phyloP scores from a whole-genome alignment of 75 land plant species.

The Pinus albicaulis region DNA sequence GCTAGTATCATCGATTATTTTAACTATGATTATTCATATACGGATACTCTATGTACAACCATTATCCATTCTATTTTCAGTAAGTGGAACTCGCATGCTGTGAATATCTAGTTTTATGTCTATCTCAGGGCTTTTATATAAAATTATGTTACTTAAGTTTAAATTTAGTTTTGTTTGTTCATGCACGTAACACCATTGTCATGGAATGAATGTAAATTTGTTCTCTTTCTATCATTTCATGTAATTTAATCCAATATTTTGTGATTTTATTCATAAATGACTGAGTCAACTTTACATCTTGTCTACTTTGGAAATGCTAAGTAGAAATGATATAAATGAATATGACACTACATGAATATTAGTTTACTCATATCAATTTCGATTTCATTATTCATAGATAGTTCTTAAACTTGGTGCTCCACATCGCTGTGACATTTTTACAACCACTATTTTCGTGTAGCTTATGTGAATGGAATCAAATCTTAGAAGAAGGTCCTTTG shows the following conservation, averaged over 20 bases:
- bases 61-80: slow-evolving; percentile 84
- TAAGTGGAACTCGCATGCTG: slow-evolving; percentile 32
- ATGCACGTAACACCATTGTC: slow-evolving; percentile 89
- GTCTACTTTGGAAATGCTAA: not conserved
- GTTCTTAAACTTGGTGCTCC: not conserved
- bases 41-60: slow-evolving; percentile 84
- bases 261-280: too few species aligned
- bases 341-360: not conserved
- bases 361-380: not conserved
- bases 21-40: slow-evolving; percentile 88
- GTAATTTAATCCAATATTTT: slow-evolving; percentile 36
- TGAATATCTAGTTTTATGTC: not conserved
- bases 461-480: not conserved
- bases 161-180: slow-evolving; percentile 4
- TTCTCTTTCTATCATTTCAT: slow-evolving; percentile 91
- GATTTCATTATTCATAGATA: not conserved
- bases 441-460: not conserved
- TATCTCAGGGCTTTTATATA: not conserved
- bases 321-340: not conserved
- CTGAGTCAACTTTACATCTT: too few species aligned
- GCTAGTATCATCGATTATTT: slow-evolving; percentile 79
- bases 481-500: not conserved
- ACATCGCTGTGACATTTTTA: not conserved
- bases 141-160: not conserved
- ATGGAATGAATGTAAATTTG: slow-evolving; percentile 73